A percentile compares a stretch with the other conserved stretches of the same genome.
Evolutionary conservation across 139 green algal genomes (phyloP).

Genomic region (Tetradesmus obliquus): DNA sequence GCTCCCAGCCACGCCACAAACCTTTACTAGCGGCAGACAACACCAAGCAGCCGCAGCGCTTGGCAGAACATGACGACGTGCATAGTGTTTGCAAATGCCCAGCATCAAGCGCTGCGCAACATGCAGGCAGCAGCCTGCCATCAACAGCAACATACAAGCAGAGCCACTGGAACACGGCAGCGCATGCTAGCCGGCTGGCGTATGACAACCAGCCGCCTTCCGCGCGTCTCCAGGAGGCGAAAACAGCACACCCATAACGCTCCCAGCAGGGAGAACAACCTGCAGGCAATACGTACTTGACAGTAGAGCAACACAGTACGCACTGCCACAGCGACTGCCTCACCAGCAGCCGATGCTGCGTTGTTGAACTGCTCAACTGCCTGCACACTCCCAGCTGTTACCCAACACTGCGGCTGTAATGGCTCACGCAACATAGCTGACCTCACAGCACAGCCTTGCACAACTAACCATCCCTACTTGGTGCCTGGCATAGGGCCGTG

Average conservation of each 20-base stretch:
- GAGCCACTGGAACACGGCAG: neutral
- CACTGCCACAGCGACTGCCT: too few species aligned
- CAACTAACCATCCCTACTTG: too few species aligned
- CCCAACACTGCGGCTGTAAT: too few species aligned
- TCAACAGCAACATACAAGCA: neutral
- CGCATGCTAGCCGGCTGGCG: neutral
- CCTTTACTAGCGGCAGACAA: neutral
- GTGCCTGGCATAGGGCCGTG: too few species aligned
- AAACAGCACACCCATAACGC: neutral
- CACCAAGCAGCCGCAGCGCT: neutral
- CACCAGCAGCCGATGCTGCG: too few species aligned
- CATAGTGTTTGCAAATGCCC: neutral
- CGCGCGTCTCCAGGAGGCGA: neutral
- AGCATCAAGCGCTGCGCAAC: neutral
- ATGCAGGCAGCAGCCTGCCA: neutral
- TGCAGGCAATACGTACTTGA: too few species aligned
- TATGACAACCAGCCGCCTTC: neutral
- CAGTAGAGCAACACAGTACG: too few species aligned
- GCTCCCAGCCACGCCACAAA: neutral
- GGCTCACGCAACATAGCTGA: too few species aligned
- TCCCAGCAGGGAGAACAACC: too few species aligned
- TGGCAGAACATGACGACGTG: neutral
- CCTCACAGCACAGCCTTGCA: too few species aligned
- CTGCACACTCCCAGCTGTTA: too few species aligned
- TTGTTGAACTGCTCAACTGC: too few species aligned